These are phyloP conservation scores for Gossypium arboreum DNA, from an alignment of 345 rosid species.

Conservation along the genomic window DNA sequence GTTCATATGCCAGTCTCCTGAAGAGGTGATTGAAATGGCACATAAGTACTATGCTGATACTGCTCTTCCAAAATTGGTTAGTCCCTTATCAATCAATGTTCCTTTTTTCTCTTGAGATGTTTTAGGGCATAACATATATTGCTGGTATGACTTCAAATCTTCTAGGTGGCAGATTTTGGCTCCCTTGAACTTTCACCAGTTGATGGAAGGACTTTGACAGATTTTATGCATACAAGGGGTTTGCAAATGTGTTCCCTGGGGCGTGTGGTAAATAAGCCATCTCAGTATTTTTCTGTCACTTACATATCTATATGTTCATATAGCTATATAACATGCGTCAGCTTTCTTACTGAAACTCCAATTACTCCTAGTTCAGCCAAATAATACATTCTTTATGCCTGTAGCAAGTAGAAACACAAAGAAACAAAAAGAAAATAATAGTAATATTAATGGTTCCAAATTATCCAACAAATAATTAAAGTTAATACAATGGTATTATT, in stretches of 20 bases:
- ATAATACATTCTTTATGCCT: not conserved
- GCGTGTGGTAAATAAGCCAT: constrained; percentile 55
- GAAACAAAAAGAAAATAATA: not conserved
- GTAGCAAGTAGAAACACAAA: not conserved
- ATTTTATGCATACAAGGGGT: constrained; percentile 98
- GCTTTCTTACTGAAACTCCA: constrained; percentile 18
- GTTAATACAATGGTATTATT: not conserved
- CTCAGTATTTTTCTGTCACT: not conserved
- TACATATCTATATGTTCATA: not conserved
- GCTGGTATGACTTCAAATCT: constrained; percentile 18
- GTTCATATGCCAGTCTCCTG: constrained; percentile 50
- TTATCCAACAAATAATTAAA: not conserved
- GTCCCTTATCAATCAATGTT: constrained; percentile 26
- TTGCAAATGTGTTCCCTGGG: constrained; percentile 90
- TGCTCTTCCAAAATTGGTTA: constrained; percentile 93
- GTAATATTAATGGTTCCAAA: not conserved
- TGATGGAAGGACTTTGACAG: constrained; percentile 94
- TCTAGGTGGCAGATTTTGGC: constrained; percentile 94
- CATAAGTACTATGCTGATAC: constrained; percentile 72
- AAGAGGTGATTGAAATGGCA: constrained; percentile 80
- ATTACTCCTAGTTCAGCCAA: constrained; percentile 20
- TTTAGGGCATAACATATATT: constrained; percentile 17
- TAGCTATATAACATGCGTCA: not conserved
- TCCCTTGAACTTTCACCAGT: constrained; percentile 99
- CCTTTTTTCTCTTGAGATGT: constrained; percentile 8